Evolutionary conservation across 768 basidiomycete genomes (phyloP).

Genomic region (Macrolepiota fuliginosa): DNA sequence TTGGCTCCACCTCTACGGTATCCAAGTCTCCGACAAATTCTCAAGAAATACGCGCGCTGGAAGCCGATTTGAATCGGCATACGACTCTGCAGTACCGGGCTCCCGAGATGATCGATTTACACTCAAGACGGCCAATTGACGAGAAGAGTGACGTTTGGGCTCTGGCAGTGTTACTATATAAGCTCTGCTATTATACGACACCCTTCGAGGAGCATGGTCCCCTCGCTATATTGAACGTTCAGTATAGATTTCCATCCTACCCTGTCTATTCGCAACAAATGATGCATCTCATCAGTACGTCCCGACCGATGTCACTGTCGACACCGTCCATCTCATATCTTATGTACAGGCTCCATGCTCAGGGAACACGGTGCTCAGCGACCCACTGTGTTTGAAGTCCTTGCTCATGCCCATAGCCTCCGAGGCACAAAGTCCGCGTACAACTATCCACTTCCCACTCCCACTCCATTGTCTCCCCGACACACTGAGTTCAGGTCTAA

Average conservation of each 20-base stretch:
- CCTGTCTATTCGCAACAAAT: constrained; percentile 83
- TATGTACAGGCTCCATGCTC: constrained; percentile 77
- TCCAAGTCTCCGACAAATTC: constrained; percentile 71
- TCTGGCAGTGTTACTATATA: constrained; percentile 93
- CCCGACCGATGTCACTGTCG: constrained; percentile 1
- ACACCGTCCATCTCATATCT: constrained; percentile 14
- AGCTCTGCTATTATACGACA: constrained; percentile 98
- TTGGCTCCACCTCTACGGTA: constrained; percentile 87
- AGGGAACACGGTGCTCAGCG: constrained; percentile 86
- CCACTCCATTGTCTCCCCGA: constrained; percentile 45
- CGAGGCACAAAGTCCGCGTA: constrained; percentile 85
- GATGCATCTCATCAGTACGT: constrained; percentile 78
- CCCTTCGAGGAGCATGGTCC: constrained; percentile 99
- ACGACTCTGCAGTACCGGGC: constrained; percentile 97
- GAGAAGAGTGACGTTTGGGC: constrained; percentile 99
- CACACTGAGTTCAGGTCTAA: constrained; percentile 27
- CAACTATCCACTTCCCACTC: constrained; percentile 57
- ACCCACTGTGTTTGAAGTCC: constrained; percentile 85
- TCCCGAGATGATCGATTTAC: constrained; percentile 98
- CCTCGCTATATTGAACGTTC: constrained; percentile 93
- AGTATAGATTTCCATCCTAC: constrained; percentile 89
- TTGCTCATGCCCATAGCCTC: constrained; percentile 78
- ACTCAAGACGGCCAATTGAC: constrained; percentile 78
- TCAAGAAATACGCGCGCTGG: constrained; percentile 83
- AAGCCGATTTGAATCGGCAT: constrained; percentile 89